Conservation (phyloP, 345 rosid species). For the Euclidium syriacum region DNA sequence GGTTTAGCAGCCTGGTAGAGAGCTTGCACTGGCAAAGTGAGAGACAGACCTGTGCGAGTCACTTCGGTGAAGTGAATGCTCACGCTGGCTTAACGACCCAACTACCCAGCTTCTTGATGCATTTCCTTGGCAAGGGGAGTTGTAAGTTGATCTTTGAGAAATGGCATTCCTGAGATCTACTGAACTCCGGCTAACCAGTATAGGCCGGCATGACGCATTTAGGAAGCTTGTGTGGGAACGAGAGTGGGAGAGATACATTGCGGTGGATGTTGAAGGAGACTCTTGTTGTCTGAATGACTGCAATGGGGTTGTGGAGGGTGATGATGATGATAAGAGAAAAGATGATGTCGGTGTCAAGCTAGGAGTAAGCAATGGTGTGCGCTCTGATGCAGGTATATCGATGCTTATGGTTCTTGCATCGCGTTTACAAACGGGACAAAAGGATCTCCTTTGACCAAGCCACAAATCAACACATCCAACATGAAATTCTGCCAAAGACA, state of each 20-base stretch:
- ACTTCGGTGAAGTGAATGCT: conserved; percentile 34
- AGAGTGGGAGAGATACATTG: conserved; percentile 28
- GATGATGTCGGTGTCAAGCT: conserved; percentile 47
- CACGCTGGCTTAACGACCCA: conserved; percentile 45
- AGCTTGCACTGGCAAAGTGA: conserved; percentile 79
- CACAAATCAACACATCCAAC: conserved; percentile 81
- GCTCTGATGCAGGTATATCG: conserved; percentile 75
- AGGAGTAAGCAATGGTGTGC: conserved; percentile 73
- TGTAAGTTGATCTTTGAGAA: conserved; percentile 21
- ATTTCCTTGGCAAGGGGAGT: conserved; percentile 25
- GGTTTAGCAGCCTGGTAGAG: conserved; percentile 54
- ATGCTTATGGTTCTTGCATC: conserved; percentile 73
- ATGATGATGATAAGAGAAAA: conserved; percentile 37
- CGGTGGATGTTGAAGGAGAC: conserved; percentile 14
- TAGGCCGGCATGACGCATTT: conserved; percentile 34
- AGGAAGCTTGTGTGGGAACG: conserved; percentile 44
- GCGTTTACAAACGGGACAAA: conserved; percentile 94
- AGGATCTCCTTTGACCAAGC: conserved; percentile 92
- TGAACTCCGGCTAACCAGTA: conserved; percentile 44
- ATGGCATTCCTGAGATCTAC: conserved; percentile 37
- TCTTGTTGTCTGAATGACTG: conserved; percentile 34
- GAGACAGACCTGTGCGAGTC: conserved; percentile 58
- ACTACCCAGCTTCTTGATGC: conserved; percentile 50
- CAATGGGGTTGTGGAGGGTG: conserved; percentile 47
- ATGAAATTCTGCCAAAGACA: conserved; percentile 63